These are phyloP conservation scores for Plasmopara muralis DNA, from an alignment of 352 stramenopile genomes.

Conservation along the genomic window DNA sequence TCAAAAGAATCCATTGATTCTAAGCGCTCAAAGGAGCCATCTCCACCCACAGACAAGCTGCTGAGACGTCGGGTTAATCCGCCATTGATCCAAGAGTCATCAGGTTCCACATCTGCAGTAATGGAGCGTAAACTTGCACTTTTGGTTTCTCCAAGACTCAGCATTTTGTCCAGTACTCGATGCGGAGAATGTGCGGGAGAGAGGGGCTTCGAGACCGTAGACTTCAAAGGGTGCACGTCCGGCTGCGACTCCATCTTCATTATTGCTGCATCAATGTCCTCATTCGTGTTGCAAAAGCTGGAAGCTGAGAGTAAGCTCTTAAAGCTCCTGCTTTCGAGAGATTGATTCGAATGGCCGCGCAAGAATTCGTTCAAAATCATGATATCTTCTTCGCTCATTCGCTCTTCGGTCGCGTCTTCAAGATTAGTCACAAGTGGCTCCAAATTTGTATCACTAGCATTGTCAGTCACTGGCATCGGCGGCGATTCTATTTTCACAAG, in stretches of 20 bases:
- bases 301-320: constrained; percentile 34
- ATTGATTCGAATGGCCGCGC: constrained; percentile 43
- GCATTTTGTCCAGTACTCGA: constrained; percentile 33
- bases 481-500: constrained; percentile 13
- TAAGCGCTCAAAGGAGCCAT: constrained; percentile 27
- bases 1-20: constrained; percentile 30
- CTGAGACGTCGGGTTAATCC: constrained; percentile 42
- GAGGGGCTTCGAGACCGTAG: constrained; percentile 16
- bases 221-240: constrained; percentile 9
- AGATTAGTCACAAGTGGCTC: constrained; percentile 40
- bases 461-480: constrained; percentile 7
- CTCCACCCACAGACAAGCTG: constrained; percentile 35
- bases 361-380: constrained; percentile 59
- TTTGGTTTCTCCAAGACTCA: constrained; percentile 50
- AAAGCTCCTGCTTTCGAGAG: constrained; percentile 30
- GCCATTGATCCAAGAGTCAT: constrained; percentile 43
- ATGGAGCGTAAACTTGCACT: constrained; percentile 48
- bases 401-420: constrained; percentile 37
- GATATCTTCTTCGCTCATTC: constrained; percentile 52
- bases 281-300: constrained; percentile 22
- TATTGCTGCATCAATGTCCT: constrained; percentile 33
- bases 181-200: constrained; percentile 16
- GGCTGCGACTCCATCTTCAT: constrained; percentile 26
- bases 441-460: constrained; percentile 12
- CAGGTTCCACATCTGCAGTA: constrained; percentile 39